Evolutionary conservation across 2,329 filamentous ascomycete genomes (phyloP).

Genomic region (Pseudogymnoascus pannorum): DNA sequence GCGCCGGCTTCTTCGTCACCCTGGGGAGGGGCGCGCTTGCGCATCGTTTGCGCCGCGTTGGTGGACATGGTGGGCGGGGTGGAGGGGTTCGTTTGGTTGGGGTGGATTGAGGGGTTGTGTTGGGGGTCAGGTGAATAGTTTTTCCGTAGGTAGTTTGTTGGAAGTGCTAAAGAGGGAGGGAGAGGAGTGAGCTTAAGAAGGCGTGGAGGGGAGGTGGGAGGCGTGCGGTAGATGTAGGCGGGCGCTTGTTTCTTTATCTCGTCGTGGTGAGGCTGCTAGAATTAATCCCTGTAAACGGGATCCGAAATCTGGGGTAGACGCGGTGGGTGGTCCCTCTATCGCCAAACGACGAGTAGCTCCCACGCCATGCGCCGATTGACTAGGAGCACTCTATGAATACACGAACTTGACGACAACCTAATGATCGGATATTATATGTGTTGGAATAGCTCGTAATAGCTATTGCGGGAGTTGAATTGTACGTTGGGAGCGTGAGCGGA

Average conservation of each 20-base stretch:
- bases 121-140: neutral
- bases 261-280: constrained; percentile 1
- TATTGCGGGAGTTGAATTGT: constrained; percentile 5
- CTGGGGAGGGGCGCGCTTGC: constrained; percentile 59
- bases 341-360: constrained; percentile 3
- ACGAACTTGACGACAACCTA: neutral
- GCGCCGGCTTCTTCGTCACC: constrained; percentile 84
- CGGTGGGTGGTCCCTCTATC: constrained; percentile 6
- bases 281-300: neutral
- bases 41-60: constrained; percentile 47
- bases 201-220: neutral
- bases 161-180: neutral
- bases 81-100: constrained; percentile 3
- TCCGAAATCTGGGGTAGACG: constrained; percentile 6
- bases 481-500: neutral
- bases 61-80: constrained; percentile 25
- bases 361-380: constrained; percentile 6
- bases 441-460: constrained; percentile 6
- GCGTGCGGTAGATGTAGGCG: neutral
- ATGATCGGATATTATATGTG: neutral
- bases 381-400: neutral
- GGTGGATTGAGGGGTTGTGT: constrained; percentile 3
- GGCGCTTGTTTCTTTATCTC: constrained; percentile 6
- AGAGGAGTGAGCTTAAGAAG: neutral
- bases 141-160: neutral